Evolutionary conservation across 164 flowering plant genomes (phyloP).

Genomic region (Vitis rupestris): DNA sequence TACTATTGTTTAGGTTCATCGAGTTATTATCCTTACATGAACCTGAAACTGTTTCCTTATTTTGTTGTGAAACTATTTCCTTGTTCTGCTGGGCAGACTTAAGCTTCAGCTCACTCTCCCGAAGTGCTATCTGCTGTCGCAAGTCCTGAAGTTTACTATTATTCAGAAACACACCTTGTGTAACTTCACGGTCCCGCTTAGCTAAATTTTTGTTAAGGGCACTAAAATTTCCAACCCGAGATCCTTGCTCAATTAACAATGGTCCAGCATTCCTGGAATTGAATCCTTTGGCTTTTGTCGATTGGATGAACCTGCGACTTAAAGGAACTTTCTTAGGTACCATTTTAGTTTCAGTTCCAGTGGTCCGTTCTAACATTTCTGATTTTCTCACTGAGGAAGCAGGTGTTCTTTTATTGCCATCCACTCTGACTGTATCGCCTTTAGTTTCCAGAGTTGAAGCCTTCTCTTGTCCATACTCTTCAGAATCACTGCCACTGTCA

Average conservation of each 20-base stretch:
- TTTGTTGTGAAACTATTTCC: constrained; percentile 29
- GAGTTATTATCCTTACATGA: constrained; percentile 19
- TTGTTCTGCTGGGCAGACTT: constrained; percentile 46
- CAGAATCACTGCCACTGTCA: constrained; percentile 72
- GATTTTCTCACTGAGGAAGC: constrained; percentile 21
- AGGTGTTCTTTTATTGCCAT: constrained; percentile 27
- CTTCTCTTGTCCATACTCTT: constrained; percentile 28
- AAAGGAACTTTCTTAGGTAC: constrained; percentile 35
- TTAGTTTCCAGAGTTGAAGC: constrained; percentile 17
- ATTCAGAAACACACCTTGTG: constrained; percentile 28
- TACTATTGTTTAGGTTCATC: constrained; percentile 18
- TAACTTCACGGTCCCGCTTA: constrained; percentile 29
- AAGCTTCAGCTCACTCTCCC: constrained; percentile 69
- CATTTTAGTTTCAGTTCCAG: constrained; percentile 22
- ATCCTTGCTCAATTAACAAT: constrained; percentile 26
- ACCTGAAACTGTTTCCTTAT: constrained; percentile 35
- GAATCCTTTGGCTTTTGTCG: constrained; percentile 32
- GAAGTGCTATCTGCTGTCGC: constrained; percentile 73
- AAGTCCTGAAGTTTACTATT: constrained; percentile 56
- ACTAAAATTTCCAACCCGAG: constrained; percentile 27
- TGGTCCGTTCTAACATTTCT: constrained; percentile 20
- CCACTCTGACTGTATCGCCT: constrained; percentile 11
- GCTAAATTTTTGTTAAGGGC: constrained; percentile 20
- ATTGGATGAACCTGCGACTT: constrained; percentile 31
- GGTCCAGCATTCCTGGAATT: constrained; percentile 29